Percentiles rank a stretch among this genome's conserved stretches.
These are phyloP conservation scores for Wickerhamiella sergipiensis DNA, from an alignment of 805 yeast species.

Conservation along the genomic window DNA sequence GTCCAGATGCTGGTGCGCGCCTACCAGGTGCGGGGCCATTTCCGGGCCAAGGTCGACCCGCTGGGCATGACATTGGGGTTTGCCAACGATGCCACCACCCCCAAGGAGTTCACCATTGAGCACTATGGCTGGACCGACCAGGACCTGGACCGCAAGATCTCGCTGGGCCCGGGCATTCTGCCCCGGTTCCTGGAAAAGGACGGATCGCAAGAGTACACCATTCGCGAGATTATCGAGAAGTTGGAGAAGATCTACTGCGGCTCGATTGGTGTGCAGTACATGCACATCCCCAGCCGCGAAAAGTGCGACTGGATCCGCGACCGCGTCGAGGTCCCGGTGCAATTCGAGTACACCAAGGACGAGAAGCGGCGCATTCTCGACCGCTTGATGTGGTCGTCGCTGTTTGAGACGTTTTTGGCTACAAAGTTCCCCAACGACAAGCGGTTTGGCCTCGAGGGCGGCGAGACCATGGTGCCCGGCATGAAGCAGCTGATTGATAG, in stretches of 20 bases:
- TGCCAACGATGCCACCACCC: constrained; percentile 32
- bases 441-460: constrained; percentile 98
- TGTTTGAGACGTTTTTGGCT: constrained; percentile 83
- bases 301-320: constrained; percentile 98
- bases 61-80: constrained; percentile 78
- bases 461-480: constrained; percentile 93
- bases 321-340: constrained; percentile 83
- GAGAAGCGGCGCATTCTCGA: constrained; percentile 94
- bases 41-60: constrained; percentile 93
- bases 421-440: constrained; percentile 97
- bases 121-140: constrained; percentile 77
- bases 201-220: constrained; percentile 46
- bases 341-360: constrained; percentile 70
- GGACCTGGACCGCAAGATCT: constrained; percentile 70
- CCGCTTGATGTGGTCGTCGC: constrained; percentile 91
- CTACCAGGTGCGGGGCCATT: constrained; percentile 97
- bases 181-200: constrained; percentile 71
- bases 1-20: constrained; percentile 95
- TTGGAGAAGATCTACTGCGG: constrained; percentile 82
- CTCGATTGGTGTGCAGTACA: constrained; percentile 84
- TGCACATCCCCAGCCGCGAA: constrained; percentile 89
- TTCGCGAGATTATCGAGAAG: constrained; percentile 61
- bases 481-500: constrained; percentile 90
- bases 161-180: constrained; percentile 93
- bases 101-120: constrained; percentile 81